Conservation (phyloP, 2,329 filamentous ascomycete species). For the Trichoderma cornu-damae region DNA sequence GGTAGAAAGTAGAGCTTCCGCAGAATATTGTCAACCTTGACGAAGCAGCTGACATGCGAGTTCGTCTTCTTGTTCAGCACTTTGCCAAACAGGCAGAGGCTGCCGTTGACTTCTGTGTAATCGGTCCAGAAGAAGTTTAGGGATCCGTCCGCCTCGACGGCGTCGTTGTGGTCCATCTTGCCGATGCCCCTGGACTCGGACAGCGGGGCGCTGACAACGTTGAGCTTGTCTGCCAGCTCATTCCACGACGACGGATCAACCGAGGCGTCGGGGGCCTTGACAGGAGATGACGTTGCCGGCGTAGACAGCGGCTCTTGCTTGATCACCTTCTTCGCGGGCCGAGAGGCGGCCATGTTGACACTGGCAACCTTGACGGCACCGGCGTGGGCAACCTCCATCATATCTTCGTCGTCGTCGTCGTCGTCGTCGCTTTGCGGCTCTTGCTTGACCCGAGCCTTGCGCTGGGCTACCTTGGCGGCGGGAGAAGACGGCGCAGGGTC, state of each 20-base stretch:
- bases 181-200: conserved; percentile 61
- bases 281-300: conserved; percentile 72
- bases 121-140: conserved; percentile 96
- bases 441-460: conserved; percentile 54
- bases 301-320: conserved; percentile 63
- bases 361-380: conserved; percentile 63
- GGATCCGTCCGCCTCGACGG: conserved; percentile 89
- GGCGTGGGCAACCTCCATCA: conserved; percentile 82
- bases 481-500: conserved; percentile 85
- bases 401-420: conserved; percentile 73
- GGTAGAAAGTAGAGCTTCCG: conserved; percentile 92
- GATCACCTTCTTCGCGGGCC: conserved; percentile 64
- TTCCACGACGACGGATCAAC: conserved; percentile 87
- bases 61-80: conserved; percentile 82
- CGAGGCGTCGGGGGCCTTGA: conserved; percentile 51
- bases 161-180: conserved; percentile 77
- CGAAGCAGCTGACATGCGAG: conserved; percentile 81
- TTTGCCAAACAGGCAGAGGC: conserved; percentile 90
- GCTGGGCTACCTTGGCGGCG: conserved; percentile 68
- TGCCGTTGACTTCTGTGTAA: conserved; percentile 88
- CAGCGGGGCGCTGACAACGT: conserved; percentile 71
- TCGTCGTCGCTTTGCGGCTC: conserved; percentile 61
- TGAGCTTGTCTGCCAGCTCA: conserved; percentile 76
- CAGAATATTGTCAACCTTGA: conserved; percentile 92
- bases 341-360: conserved; percentile 79